A percentile compares a stretch with the other conserved stretches of the same genome.
These are phyloP conservation scores for Trichocladium antarcticum DNA, from an alignment of 495 filamentous ascomycete genomes.

Conservation along the genomic window DNA sequence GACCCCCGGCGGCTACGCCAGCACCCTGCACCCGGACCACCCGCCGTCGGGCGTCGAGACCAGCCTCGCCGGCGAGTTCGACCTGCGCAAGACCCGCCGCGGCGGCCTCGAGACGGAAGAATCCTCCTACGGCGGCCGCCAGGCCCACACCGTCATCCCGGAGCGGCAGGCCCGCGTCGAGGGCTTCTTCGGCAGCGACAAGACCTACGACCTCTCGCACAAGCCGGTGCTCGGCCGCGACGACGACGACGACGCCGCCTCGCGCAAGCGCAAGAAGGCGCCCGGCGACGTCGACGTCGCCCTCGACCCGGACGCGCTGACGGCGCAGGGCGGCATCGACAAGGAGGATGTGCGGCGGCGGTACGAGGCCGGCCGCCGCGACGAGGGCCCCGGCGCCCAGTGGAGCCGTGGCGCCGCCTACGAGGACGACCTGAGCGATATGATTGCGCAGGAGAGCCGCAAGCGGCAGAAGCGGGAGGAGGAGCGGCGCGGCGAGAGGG, in stretches of 20 bases:
- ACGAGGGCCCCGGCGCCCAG: constrained; percentile 51
- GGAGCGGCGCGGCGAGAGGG: constrained; percentile 48
- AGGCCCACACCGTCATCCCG: constrained; percentile 80
- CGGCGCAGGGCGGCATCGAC: constrained; percentile 57
- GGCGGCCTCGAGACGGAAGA: constrained; percentile 89
- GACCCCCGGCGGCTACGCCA: constrained; percentile 70
- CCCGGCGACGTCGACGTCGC: constrained; percentile 89
- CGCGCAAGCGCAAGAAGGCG: constrained; percentile 71
- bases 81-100: constrained; percentile 74
- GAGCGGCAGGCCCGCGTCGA: constrained; percentile 73
- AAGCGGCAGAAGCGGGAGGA: constrained; percentile 82
- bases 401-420: constrained; percentile 45
- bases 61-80: constrained; percentile 75
- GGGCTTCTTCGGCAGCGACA: constrained; percentile 93
- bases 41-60: constrained; percentile 44
- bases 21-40: constrained; percentile 53
- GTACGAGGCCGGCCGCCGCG: constrained; percentile 67
- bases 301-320: constrained; percentile 70
- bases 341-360: constrained; percentile 44
- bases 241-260: constrained; percentile 46
- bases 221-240: constrained; percentile 61
- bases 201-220: constrained; percentile 75
- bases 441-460: constrained; percentile 89
- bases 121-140: constrained; percentile 46
- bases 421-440: constrained; percentile 88